These are phyloP conservation scores for Fusarium fracticaudum DNA, from an alignment of 2,329 filamentous ascomycete species.

Conservation along the genomic window DNA sequence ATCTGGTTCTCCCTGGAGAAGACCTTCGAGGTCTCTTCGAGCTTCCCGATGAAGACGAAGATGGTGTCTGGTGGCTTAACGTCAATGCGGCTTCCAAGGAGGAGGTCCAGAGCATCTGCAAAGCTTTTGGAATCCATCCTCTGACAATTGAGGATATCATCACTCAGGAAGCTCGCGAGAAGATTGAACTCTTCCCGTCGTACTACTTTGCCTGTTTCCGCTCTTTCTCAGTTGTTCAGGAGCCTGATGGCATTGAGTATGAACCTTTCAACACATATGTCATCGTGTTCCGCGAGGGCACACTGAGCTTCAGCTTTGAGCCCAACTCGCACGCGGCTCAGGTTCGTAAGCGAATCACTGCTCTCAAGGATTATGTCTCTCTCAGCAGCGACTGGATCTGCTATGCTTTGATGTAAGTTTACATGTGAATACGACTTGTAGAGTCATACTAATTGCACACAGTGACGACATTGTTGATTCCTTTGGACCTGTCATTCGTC, in stretches of 20 bases:
- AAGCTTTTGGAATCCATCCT: constrained; percentile 94
- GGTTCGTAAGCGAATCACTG: constrained; percentile 90
- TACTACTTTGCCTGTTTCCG: constrained; percentile 99
- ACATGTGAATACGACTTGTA: neutral
- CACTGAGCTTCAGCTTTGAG: constrained; percentile 92
- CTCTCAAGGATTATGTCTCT: constrained; percentile 93
- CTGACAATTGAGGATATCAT: constrained; percentile 96
- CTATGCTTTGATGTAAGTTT: constrained; percentile 89
- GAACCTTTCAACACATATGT: constrained; percentile 97
- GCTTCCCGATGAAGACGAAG: constrained; percentile 67
- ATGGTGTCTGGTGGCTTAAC: constrained; percentile 99
- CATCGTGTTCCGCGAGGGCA: constrained; percentile 94
- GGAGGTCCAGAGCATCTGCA: constrained; percentile 87
- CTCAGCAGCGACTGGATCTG: constrained; percentile 98
- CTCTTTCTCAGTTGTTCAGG: constrained; percentile 83
- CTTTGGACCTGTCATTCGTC: constrained; percentile 88
- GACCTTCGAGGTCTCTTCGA: constrained; percentile 87
- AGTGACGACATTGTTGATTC: constrained; percentile 97
- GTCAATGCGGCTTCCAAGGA: constrained; percentile 90
- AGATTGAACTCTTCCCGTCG: constrained; percentile 95
- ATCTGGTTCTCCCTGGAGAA: constrained; percentile 88
- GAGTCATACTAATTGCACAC: constrained; percentile 37
- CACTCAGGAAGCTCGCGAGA: constrained; percentile 94
- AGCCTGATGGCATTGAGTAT: constrained; percentile 83
- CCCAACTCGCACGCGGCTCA: constrained; percentile 88